Base-by-base conservation (phyloP, 345 rosid genomes). In the Arabis alpina region DNA sequence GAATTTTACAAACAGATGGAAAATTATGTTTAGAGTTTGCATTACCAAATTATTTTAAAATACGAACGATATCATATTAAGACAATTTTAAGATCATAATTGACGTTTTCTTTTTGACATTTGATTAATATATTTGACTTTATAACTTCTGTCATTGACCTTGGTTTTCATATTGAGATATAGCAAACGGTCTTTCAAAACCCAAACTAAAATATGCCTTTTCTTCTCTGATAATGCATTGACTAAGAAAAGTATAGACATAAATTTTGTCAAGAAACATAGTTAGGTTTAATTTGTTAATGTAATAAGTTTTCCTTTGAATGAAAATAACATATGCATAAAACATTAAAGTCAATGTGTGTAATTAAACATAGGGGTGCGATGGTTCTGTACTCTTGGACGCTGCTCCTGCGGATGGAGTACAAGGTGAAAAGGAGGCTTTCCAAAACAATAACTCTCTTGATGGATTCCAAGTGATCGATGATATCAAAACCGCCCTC, bases 331-430 rank as follows among this genome's bases (percentile, higher is more conserved):
- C 1, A 54, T 12, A 36, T 47, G 13, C 41, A 37, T 25, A 10
- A 39, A 49, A 49, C 3, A 39, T 49, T 39, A 58, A 59, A 13
- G 37, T 54, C 7, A 43, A 52, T 2, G n/a, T 43, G 8, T 53
- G 32, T 45, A 32, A 19, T 19, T 19, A 19, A 54, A 10, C 40
- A 54, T 61, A 84, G 85, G 88, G 91, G 1, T 84, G 91, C 27
- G 85, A 86, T 52, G 88, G 78, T 6, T 86, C 91, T 2, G 64
- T 86, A 32, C 66, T 84, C 55, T 78, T 86, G 53, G 90, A 82
- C 34, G 71, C 61, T 27, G 77, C 77, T 49, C 77, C 77, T 19
- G 66, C 27, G 40, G 72, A 73, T 65, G 77, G 77, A 50, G 72
- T 81, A 32, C 52, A 41, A 3, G 77, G 78, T 45, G 86, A 84